phyloP scores from a whole-genome alignment of 345 rosid species.

The Eucalyptus coolabah region DNA sequence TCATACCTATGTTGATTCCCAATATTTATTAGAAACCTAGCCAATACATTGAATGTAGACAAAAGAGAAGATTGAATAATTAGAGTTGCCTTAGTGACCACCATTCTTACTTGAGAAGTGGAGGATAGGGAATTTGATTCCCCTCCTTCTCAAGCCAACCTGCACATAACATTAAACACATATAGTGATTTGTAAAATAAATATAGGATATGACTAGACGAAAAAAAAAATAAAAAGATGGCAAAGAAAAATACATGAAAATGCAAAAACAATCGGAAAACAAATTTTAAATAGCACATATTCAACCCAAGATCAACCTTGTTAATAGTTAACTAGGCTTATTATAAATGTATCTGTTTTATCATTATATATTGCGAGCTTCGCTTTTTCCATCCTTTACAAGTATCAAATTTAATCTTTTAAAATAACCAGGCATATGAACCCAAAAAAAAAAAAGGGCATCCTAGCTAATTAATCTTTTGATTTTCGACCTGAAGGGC shows the following conservation, averaged over 20 bases:
- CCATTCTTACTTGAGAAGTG: not conserved
- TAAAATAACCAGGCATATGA: not conserved
- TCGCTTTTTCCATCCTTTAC: not conserved
- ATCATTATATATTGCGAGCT: not conserved
- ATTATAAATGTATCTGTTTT: not conserved
- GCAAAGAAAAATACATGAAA: not conserved
- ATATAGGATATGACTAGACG: not conserved
- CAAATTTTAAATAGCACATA: not conserved
- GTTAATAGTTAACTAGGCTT: not conserved
- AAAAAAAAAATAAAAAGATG: not conserved
- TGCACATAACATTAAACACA: too few species aligned
- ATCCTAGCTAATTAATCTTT: not conserved
- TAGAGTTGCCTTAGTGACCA: not conserved
- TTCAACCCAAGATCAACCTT: not conserved
- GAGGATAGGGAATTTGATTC: not conserved
- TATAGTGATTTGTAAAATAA: too few species aligned
- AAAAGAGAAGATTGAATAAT: not conserved
- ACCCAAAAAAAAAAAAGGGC: not conserved
- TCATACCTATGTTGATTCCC: not conserved
- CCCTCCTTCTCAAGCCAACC: not conserved
- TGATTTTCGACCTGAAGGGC: not conserved
- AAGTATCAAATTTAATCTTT: not conserved
- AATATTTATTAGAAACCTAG: not conserved
- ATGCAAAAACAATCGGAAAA: rapidly evolving
- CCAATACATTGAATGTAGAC: not conserved